Percentiles rank a stretch among this genome's conserved stretches.
These are phyloP conservation scores for Phytophthora cactorum DNA, from an alignment of 352 stramenopile genomes.

Conservation along the genomic window DNA sequence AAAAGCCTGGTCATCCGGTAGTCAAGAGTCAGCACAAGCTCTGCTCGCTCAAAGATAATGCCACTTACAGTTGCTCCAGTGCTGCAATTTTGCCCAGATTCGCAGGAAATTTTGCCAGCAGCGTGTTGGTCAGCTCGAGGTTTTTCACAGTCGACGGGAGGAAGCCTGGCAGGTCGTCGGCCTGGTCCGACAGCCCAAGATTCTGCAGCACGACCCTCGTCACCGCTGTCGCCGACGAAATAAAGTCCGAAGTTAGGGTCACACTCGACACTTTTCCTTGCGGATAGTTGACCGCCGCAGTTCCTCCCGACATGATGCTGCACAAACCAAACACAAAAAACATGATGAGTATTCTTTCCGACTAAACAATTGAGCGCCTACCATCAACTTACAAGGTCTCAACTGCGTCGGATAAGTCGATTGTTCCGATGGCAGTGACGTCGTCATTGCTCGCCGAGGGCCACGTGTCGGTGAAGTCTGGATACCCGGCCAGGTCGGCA, in stretches of 20 bases:
- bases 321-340: background rate
- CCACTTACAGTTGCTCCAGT: conserved; percentile 8
- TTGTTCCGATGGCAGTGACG: conserved; percentile 21
- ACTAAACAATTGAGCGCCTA: background rate
- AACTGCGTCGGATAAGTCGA: conserved; percentile 28
- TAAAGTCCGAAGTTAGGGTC: conserved; percentile 24
- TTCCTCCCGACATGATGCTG: conserved; percentile 36
- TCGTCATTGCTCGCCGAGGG: conserved; percentile 36
- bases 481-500: conserved; percentile 12
- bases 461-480: conserved; percentile 34
- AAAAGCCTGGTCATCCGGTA: background rate
- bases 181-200: conserved; percentile 25
- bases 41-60: too few relatives aligned
- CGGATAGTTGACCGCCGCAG: conserved; percentile 25
- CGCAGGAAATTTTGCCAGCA: conserved; percentile 31
- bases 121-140: conserved; percentile 36
- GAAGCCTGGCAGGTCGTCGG: conserved; percentile 21
- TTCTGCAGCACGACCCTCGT: conserved; percentile 42
- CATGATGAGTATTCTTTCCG: background rate
- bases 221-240: conserved; percentile 25
- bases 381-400: conserved; percentile 27
- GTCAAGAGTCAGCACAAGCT: too few relatives aligned
- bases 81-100: conserved; percentile 3
- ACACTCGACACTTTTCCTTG: conserved; percentile 41
- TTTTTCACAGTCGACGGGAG: conserved; percentile 31